phyloP scores from a whole-genome alignment of 352 stramenopile species.

The Globisporangium rhizosaccharum region DNA sequence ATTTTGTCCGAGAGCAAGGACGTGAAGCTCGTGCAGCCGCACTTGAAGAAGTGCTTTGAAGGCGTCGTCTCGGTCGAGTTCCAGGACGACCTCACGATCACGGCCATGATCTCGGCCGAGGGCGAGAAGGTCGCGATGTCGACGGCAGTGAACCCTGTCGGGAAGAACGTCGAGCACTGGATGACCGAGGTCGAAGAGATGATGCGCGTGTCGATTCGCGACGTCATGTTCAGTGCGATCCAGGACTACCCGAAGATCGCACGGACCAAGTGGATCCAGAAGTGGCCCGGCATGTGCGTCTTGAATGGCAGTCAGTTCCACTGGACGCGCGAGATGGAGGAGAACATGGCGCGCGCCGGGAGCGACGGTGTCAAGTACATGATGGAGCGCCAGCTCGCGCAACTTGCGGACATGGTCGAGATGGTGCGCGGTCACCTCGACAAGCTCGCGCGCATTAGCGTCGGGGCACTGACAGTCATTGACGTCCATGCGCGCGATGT shows the following conservation, averaged over 20 bases:
- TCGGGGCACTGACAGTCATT: constrained; percentile 92
- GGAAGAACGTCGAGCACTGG: constrained; percentile 95
- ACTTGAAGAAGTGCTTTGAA: constrained; percentile 96
- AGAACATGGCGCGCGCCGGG: constrained; percentile 70
- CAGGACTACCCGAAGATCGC: constrained; percentile 87
- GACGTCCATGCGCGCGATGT: constrained; percentile 94
- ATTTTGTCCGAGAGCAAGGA: constrained; percentile 96
- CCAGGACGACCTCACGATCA: constrained; percentile 88
- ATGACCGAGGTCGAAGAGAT: constrained; percentile 93
- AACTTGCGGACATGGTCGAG: constrained; percentile 95
- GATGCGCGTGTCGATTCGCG: constrained; percentile 90
- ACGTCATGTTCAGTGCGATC: constrained; percentile 90
- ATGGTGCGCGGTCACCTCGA: constrained; percentile 87
- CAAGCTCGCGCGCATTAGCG: constrained; percentile 88
- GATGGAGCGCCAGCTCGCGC: constrained; percentile 86
- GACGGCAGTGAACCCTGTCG: constrained; percentile 85
- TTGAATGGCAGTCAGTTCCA: constrained; percentile 94
- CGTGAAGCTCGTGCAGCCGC: constrained; percentile 91
- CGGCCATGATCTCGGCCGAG: constrained; percentile 88
- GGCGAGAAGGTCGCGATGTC: constrained; percentile 87
- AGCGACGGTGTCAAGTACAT: constrained; percentile 88
- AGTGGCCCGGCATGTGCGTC: constrained; percentile 92
- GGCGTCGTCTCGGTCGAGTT: constrained; percentile 92
- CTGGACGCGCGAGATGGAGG: constrained; percentile 93
- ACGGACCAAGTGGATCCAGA: constrained; percentile 94